phyloP scores from a whole-genome alignment of 192 early-diverging fungal species.

The Podila epigama region DNA sequence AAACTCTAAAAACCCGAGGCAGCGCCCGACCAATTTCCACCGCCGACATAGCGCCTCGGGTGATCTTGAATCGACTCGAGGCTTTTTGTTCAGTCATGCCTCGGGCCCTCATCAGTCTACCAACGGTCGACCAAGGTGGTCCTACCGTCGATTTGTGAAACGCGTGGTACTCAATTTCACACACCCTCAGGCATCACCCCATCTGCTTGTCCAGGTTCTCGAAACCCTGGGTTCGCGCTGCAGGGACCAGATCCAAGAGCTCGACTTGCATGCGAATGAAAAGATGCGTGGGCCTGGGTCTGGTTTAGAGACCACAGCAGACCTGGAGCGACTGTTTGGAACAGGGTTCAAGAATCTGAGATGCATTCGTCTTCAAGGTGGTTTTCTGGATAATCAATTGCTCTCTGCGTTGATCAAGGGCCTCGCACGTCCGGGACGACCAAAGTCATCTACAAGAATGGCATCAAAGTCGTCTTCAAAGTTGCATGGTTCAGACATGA shows the following conservation, averaged over 20 bases:
- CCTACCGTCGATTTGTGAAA: constrained; percentile 11
- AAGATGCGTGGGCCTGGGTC: constrained; percentile 33
- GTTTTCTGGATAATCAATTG: constrained; percentile 38
- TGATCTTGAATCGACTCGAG: neutral
- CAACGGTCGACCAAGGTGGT: constrained; percentile 7
- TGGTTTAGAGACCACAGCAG: neutral
- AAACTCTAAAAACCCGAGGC: neutral
- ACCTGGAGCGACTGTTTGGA: constrained; percentile 30
- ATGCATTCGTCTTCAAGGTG: constrained; percentile 33
- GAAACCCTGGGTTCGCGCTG: constrained; percentile 12
- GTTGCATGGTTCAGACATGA: neutral
- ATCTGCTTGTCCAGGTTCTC: constrained; percentile 21
- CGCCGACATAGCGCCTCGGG: constrained; percentile 1
- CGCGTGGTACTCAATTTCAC: constrained; percentile 37
- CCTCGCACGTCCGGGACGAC: too few species aligned
- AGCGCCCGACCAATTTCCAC: neutral
- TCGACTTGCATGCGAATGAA: constrained; percentile 36
- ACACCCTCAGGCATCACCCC: constrained; percentile 33
- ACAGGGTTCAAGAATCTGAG: constrained; percentile 17
- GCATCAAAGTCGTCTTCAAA: neutral
- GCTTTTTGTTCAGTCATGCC: neutral
- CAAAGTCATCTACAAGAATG: neutral
- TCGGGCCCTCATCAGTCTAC: neutral
- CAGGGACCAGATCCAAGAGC: constrained; percentile 11
- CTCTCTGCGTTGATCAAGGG: constrained; percentile 25